phyloP scores from a whole-genome alignment of 768 basidiomycete species.

The Lactifluus volemus region DNA sequence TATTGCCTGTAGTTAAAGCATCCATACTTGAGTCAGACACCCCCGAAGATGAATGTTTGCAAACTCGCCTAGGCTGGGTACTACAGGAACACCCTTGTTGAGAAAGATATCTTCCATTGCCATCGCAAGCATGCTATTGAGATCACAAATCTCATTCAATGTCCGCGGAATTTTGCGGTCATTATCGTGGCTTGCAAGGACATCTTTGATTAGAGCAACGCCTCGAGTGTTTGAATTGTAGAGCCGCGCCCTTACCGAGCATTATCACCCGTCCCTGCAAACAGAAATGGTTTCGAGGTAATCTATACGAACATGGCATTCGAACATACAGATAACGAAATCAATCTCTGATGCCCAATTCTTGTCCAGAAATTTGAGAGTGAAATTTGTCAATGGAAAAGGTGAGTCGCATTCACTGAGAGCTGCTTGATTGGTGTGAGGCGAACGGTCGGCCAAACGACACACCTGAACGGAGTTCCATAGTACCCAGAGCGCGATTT shows the following conservation, averaged over 20 bases:
- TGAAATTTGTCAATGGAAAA: conserved; percentile 65
- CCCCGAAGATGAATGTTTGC: background rate
- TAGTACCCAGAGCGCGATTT: conserved; percentile 47
- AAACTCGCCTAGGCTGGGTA: conserved; percentile 65
- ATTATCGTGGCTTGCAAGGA: conserved; percentile 61
- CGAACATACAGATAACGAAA: conserved; percentile 71
- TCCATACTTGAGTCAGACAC: background rate
- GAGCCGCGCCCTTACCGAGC: conserved; percentile 39
- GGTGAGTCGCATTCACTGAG: conserved; percentile 76
- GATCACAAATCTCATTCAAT: conserved; percentile 63
- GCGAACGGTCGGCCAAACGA: background rate
- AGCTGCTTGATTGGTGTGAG: background rate
- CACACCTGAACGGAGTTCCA: conserved; percentile 63
- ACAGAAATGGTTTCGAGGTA: background rate
- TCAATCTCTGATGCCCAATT: conserved; percentile 81
- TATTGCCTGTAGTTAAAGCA: conserved; percentile 52
- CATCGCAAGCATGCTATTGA: conserved; percentile 56
- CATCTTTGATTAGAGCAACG: conserved; percentile 6
- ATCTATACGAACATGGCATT: background rate
- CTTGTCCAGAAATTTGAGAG: conserved; percentile 69
- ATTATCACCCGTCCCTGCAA: conserved; percentile 68
- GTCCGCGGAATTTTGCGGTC: conserved; percentile 77
- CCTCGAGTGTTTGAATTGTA: background rate
- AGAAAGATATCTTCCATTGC: conserved; percentile 72
- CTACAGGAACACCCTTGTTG: conserved; percentile 61